Conservation (phyloP, 148 eudicot species). For the Rheum nobile region DNA sequence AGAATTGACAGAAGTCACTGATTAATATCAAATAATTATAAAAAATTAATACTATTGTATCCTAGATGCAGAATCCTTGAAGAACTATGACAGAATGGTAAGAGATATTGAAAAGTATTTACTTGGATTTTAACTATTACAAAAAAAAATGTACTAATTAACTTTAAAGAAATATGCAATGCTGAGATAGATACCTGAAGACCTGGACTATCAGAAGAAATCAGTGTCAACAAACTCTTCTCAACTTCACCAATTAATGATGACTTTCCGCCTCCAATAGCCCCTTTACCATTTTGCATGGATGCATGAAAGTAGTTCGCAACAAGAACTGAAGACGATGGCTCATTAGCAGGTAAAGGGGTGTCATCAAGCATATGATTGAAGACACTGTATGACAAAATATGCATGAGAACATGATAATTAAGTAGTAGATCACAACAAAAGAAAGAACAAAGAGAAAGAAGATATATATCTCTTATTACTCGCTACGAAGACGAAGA, state of each 20-base stretch:
- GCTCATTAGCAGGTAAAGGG: conserved; percentile 64
- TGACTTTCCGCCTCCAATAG: conserved; percentile 46
- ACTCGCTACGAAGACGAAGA: conserved; percentile 86
- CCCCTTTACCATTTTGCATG: conserved; percentile 53
- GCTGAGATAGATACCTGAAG: conserved; percentile 45
- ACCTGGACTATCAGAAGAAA: conserved; percentile 70
- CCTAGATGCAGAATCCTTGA: neutral
- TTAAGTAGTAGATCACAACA: conserved; percentile 1
- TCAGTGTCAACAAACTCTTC: conserved; percentile 67
- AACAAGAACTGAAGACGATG: conserved; percentile 78
- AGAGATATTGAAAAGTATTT: neutral
- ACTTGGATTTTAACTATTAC: neutral
- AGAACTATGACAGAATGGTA: neutral
- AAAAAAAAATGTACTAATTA: neutral
- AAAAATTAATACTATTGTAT: neutral
- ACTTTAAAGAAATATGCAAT: neutral
- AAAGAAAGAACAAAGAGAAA: neutral
- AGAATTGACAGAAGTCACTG: conserved; percentile 12
- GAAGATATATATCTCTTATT: conserved; percentile 19
- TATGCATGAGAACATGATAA: conserved; percentile 4
- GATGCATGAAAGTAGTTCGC: conserved; percentile 46
- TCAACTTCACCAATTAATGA: conserved; percentile 51
- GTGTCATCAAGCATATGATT: conserved; percentile 77
- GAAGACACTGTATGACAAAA: conserved; percentile 49
- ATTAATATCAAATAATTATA: neutral